These are phyloP conservation scores for Hyaloperonospora arabidopsidis DNA, from an alignment of 352 stramenopile genomes.

Conservation along the genomic window DNA sequence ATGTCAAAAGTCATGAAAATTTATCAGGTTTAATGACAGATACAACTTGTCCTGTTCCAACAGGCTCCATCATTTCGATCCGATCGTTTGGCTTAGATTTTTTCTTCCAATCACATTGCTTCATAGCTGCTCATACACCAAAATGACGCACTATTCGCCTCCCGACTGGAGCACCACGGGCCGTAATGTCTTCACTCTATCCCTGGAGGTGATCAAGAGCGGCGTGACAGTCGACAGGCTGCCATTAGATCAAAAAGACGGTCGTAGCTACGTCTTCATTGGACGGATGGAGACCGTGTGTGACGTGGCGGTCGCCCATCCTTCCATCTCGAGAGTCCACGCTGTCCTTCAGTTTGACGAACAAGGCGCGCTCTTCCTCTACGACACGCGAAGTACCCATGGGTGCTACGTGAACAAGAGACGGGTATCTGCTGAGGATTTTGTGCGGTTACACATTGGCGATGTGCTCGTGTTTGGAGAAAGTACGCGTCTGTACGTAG, in stretches of 20 bases:
- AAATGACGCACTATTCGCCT: slow-evolving; percentile 34
- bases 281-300: slow-evolving; percentile 55
- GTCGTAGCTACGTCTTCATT: slow-evolving; percentile 40
- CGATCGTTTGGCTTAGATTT: background rate
- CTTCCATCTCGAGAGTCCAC: slow-evolving; percentile 70
- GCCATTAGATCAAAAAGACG: slow-evolving; percentile 20
- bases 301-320: slow-evolving; percentile 65
- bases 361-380: slow-evolving; percentile 57
- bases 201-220: slow-evolving; percentile 63
- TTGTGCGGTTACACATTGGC: slow-evolving; percentile 61
- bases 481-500: slow-evolving; percentile 72
- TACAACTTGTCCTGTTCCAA: no score
- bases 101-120: background rate
- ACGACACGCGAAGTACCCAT: slow-evolving; percentile 73
- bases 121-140: background rate
- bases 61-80: background rate
- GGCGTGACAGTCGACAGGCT: slow-evolving; percentile 48
- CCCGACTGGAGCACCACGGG: slow-evolving; percentile 44
- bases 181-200: slow-evolving; percentile 45
- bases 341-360: slow-evolving; percentile 64
- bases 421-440: slow-evolving; percentile 35
- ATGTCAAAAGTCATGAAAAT: no score
- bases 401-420: slow-evolving; percentile 85
- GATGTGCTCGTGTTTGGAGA: slow-evolving; percentile 86
- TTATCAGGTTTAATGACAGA: no score